These are phyloP conservation scores for Penicillium canescens DNA, from an alignment of 495 filamentous ascomycete genomes.

Conservation along the genomic window DNA sequence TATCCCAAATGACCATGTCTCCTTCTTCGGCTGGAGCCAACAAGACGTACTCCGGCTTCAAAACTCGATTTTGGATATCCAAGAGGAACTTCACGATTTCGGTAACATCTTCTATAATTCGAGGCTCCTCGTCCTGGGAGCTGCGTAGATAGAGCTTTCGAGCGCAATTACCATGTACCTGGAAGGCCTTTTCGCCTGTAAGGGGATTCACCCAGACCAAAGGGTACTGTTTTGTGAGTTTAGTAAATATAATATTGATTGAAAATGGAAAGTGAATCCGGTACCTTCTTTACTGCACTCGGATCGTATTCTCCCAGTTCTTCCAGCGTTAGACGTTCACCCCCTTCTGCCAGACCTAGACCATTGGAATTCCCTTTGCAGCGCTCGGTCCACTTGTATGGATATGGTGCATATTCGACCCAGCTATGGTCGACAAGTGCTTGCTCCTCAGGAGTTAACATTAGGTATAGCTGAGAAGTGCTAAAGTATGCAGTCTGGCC, in stretches of 20 bases:
- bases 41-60: no score
- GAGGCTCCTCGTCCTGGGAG: no score
- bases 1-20: conserved; percentile 36
- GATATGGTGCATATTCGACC: conserved; percentile 44
- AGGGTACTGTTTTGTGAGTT: conserved; percentile 21
- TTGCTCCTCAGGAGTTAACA: conserved; percentile 39
- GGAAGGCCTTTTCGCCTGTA: conserved; percentile 25
- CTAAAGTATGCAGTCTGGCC: no score
- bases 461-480: conserved; percentile 28
- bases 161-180: conserved; percentile 22
- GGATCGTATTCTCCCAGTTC: conserved; percentile 33
- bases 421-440: conserved; percentile 38
- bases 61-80: no score
- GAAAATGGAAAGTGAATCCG: no score
- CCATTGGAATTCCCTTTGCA: conserved; percentile 37
- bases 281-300: conserved; percentile 29
- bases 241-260: no score
- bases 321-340: conserved; percentile 30
- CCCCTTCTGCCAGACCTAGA: conserved; percentile 34
- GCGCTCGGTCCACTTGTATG: conserved; percentile 38
- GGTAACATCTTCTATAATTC: no score
- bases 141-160: conserved; percentile 7
- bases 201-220: conserved; percentile 43
- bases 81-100: no score
- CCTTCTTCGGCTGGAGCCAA: conserved; percentile 25